phyloP scores from a whole-genome alignment of 208 protist genomes.

The Blechomonas ayalai region DNA sequence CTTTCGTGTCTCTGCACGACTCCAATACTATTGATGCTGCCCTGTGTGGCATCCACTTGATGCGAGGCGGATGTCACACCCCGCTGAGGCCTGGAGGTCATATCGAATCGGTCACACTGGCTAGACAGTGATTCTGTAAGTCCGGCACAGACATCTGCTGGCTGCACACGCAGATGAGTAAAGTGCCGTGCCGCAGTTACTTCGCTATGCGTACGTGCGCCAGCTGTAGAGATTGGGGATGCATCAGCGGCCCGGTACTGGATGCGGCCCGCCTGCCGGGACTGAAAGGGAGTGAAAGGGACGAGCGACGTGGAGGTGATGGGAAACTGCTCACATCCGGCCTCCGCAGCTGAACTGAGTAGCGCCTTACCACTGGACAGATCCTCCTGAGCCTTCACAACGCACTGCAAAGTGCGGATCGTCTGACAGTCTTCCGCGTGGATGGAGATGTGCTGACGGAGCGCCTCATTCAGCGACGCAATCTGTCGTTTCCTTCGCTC shows the following conservation, averaged over 20 bases:
- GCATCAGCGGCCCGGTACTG: neutral
- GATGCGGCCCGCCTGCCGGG: neutral
- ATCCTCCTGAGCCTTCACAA: slow-evolving; percentile 26
- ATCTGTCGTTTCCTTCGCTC: slow-evolving; percentile 22
- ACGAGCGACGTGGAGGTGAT: neutral
- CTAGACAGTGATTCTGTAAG: neutral
- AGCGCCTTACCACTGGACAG: too few relatives aligned
- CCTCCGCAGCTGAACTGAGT: neutral
- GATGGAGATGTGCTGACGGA: slow-evolving; percentile 19
- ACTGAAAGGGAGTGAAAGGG: slow-evolving; percentile 2
- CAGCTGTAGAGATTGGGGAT: neutral
- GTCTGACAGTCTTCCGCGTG: slow-evolving; percentile 16
- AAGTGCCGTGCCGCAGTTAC: neutral
- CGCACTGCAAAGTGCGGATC: slow-evolving; percentile 14
- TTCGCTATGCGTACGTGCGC: neutral
- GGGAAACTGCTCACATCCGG: neutral
- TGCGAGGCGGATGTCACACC: neutral
- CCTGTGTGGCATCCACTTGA: neutral
- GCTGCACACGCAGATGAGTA: neutral
- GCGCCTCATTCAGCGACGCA: slow-evolving; percentile 19
- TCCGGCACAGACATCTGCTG: neutral
- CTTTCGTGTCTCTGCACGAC: neutral
- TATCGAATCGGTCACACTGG: neutral
- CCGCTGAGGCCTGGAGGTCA: slow-evolving; percentile 1
- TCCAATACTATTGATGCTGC: neutral